These are phyloP conservation scores for Dictyostelium brefeldianum DNA, from an alignment of 78 protist genomes.

Conservation along the genomic window DNA sequence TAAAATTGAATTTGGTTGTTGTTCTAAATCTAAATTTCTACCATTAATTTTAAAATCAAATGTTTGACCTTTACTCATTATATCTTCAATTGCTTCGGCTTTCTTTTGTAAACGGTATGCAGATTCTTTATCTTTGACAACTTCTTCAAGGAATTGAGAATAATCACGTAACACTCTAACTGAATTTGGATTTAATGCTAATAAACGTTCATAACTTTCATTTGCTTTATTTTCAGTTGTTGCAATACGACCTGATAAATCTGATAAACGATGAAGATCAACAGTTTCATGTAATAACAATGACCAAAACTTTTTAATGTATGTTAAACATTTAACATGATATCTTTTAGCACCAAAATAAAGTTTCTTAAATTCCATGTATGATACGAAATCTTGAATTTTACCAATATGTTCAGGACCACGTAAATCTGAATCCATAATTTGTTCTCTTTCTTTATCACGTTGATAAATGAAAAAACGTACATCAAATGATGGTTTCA, in stretches of 20 bases:
- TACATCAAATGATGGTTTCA: conserved; percentile 50
- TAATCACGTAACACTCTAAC: conserved; percentile 59
- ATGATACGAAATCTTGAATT: conserved; percentile 66
- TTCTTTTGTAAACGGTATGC: conserved; percentile 22
- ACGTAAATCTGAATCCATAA: conserved; percentile 76
- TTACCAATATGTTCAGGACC: conserved; percentile 37
- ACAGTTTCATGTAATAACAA: conserved; percentile 37
- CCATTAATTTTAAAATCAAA: neutral
- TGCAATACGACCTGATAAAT: conserved; percentile 41
- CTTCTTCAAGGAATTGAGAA: conserved; percentile 53
- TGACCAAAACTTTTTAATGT: no score
- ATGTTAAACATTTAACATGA: conserved; percentile 38
- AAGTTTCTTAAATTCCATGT: conserved; percentile 75
- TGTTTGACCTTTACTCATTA: conserved; percentile 16
- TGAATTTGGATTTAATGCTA: conserved; percentile 45
- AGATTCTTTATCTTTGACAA: conserved; percentile 40
- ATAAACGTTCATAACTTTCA: conserved; percentile 45
- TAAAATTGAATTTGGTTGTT: neutral
- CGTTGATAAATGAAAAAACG: conserved; percentile 67
- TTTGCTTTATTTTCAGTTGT: conserved; percentile 31
- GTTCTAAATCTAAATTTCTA: neutral
- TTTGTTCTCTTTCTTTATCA: conserved; percentile 72
- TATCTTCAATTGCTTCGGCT: conserved; percentile 36
- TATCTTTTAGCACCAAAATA: conserved; percentile 50
- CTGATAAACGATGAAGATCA: conserved; percentile 42